A percentile compares a stretch with the other conserved stretches of the same genome.
Evolutionary conservation across 2,329 filamentous ascomycete species (phyloP).

Genomic region (Aspergillus costaricaensis): DNA sequence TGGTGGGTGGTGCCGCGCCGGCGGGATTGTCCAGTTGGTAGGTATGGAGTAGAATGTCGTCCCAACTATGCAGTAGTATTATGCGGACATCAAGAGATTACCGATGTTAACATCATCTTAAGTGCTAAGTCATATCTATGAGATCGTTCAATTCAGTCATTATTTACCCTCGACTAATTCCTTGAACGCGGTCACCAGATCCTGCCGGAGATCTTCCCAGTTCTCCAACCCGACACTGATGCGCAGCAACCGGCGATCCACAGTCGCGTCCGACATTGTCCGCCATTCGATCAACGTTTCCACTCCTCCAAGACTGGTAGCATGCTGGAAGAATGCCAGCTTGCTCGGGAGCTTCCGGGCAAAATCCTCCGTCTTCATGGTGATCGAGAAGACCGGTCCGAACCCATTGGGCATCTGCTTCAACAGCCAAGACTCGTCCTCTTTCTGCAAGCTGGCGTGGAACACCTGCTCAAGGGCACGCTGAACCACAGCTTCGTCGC

Average conservation of each 20-base stretch:
- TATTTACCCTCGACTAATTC: constrained; percentile 45
- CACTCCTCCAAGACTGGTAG: constrained; percentile 88
- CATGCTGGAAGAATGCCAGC: constrained; percentile 84
- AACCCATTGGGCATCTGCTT: constrained; percentile 91
- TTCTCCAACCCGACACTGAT: constrained; percentile 86
- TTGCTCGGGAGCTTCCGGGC: constrained; percentile 75
- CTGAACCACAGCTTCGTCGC: constrained; percentile 50
- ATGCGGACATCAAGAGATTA: too few relatives aligned
- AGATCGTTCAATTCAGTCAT: not conserved
- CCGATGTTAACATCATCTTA: too few relatives aligned
- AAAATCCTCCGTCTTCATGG: constrained; percentile 59
- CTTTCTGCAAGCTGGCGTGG: constrained; percentile 78
- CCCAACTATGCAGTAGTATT: not conserved
- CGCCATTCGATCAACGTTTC: constrained; percentile 98
- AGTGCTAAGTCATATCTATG: not conserved
- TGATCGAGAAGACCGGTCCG: constrained; percentile 82
- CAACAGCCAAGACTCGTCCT: constrained; percentile 69
- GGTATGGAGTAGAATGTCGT: not conserved
- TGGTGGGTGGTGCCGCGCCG: too few relatives aligned
- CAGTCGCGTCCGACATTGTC: constrained; percentile 75
- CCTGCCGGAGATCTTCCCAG: constrained; percentile 78
- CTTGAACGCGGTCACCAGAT: constrained; percentile 69
- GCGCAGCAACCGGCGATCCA: constrained; percentile 73
- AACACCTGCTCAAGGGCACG: constrained; percentile 62
- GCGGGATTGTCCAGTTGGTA: not conserved